Evolutionary conservation across 1,284 basidiomycete species (phyloP).

Genomic region (Ganoderma lingzhi): DNA sequence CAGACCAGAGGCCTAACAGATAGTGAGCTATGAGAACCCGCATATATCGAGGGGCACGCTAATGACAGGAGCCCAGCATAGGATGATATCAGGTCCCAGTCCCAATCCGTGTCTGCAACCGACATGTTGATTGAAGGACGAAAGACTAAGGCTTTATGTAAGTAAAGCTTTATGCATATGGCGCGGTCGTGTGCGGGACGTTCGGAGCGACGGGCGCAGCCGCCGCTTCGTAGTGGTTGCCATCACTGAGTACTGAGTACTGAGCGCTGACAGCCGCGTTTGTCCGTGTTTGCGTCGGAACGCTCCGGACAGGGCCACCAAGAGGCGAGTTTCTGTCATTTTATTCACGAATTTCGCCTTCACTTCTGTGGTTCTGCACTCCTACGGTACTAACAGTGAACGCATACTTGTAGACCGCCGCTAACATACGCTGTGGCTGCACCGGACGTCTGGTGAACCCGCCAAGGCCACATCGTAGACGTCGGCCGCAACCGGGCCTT

Average conservation of each 20-base stretch:
- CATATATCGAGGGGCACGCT: background rate
- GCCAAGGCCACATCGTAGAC: background rate
- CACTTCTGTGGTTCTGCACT: background rate
- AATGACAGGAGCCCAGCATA: background rate
- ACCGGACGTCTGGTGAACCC: background rate
- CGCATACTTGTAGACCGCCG: background rate
- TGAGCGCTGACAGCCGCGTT: constrained; percentile 27
- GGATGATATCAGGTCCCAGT: constrained; percentile 30
- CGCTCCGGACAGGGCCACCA: constrained; percentile 13
- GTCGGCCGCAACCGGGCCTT: background rate
- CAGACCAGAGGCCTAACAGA: background rate
- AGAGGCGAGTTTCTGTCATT: too few relatives aligned
- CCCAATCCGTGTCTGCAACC: constrained; percentile 51
- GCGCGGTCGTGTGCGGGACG: too few relatives aligned
- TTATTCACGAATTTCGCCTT: background rate
- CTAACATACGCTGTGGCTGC: background rate
- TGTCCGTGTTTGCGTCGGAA: constrained; percentile 28
- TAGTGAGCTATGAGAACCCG: background rate
- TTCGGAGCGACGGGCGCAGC: background rate
- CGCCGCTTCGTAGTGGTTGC: constrained; percentile 17
- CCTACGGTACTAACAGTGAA: background rate
- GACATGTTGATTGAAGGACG: constrained; percentile 25
- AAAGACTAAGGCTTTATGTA: too few relatives aligned
- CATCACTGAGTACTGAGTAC: too few relatives aligned
- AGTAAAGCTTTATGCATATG: too few relatives aligned